phyloP scores from a whole-genome alignment of 2,329 filamentous ascomycete species.

The Diplocarpon rosae region DNA sequence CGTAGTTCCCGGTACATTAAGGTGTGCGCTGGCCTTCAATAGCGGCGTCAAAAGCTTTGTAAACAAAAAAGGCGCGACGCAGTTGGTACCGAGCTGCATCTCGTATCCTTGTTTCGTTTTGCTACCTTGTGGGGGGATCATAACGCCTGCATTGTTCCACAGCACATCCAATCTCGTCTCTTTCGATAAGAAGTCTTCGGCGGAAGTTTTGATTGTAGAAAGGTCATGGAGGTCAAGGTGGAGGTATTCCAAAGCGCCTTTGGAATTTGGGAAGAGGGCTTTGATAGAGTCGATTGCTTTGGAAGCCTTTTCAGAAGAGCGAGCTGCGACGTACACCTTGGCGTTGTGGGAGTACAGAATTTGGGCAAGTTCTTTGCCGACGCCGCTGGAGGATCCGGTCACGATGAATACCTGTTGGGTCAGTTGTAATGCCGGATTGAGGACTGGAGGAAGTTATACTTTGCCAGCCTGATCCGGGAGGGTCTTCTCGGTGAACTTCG shows the following conservation, averaged over 20 bases:
- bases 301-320: conserved; percentile 30
- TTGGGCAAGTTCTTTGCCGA: conserved; percentile 30
- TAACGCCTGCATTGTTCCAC: conserved; percentile 32
- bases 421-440: neutral
- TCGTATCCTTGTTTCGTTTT: conserved; percentile 29
- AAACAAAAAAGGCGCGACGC: conserved; percentile 30
- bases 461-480: conserved; percentile 25
- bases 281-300: conserved; percentile 32
- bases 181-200: conserved; percentile 27
- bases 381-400: conserved; percentile 30
- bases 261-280: conserved; percentile 21
- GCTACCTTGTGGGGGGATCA: conserved; percentile 27
- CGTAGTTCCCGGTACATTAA: conserved; percentile 20
- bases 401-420: conserved; percentile 29
- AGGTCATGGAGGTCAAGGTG: conserved; percentile 31
- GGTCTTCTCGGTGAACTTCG: conserved; percentile 27
- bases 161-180: conserved; percentile 32
- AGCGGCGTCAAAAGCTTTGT: conserved; percentile 30
- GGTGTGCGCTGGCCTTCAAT: conserved; percentile 24
- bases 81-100: conserved; percentile 30
- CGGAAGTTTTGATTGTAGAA: conserved; percentile 30
- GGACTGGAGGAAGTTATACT: conserved; percentile 8
- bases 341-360: conserved; percentile 33
- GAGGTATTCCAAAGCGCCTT: conserved; percentile 29
- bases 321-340: conserved; percentile 34